A percentile compares a stretch with the other conserved stretches of the same genome.
Conservation (phyloP, 306 rosid genomes). For the Clitoria ternatea region DNA sequence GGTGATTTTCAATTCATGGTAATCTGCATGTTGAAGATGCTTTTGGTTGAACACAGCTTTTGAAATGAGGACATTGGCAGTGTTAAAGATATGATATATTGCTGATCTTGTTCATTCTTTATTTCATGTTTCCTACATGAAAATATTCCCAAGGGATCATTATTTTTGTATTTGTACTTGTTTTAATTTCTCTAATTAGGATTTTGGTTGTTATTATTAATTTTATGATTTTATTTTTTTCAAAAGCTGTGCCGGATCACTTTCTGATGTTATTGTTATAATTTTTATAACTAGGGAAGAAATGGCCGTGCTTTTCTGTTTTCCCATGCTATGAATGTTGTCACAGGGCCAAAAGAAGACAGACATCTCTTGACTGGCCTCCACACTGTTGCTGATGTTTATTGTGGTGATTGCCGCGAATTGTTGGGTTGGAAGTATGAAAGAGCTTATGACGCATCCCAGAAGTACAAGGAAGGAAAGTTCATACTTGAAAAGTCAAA, state of each 20-base stretch:
- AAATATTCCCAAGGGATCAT: conserved; percentile 4
- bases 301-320: conserved; percentile 93
- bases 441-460: conserved; percentile 81
- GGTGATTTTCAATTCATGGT: not conserved
- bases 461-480: conserved; percentile 98
- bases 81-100: not conserved
- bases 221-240: conserved; percentile 9
- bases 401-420: conserved; percentile 80
- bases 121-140: not conserved
- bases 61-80: conserved; percentile 7
- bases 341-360: conserved; percentile 85
- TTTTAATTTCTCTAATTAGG: not conserved
- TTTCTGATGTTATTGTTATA: conserved; percentile 29
- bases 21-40: not conserved
- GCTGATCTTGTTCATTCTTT: not conserved
- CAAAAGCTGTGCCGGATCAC: not conserved
- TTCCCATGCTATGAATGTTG: conserved; percentile 87
- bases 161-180: conserved; percentile 11
- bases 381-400: conserved; percentile 91
- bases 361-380: conserved; percentile 90
- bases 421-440: conserved; percentile 95
- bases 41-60: conserved; percentile 17
- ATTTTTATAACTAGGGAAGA: conserved; percentile 62
- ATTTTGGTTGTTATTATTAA: conserved; percentile 9
- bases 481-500: conserved; percentile 91